Percentiles rank a stretch among this genome's conserved stretches.
Conservation (phyloP, 345 rosid genomes). For the Gossypium sturtianum region DNA sequence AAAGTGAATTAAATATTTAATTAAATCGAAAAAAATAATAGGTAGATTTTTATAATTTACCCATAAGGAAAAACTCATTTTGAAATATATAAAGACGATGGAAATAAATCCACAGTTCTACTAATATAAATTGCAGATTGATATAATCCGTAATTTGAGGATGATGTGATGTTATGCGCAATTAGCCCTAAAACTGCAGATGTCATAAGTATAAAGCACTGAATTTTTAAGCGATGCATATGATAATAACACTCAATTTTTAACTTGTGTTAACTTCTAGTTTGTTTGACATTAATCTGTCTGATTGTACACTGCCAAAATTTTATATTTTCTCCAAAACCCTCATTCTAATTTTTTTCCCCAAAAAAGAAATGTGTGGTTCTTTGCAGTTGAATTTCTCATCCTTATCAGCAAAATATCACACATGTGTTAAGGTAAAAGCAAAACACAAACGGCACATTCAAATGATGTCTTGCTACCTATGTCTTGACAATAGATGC, state of each 20-base stretch:
- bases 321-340: not conserved
- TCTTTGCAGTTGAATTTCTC: not conserved
- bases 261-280: not conserved
- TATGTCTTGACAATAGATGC: not conserved
- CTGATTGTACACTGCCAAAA: not conserved
- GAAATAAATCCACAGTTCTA: too few species aligned
- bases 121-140: too few species aligned
- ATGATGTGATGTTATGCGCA: too few species aligned
- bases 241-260: not conserved
- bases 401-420: not conserved
- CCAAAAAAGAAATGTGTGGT: not conserved
- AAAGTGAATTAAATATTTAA: too few species aligned
- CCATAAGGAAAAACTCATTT: too few species aligned
- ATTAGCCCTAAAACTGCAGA: too few species aligned
- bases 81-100: too few species aligned
- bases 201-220: too few species aligned
- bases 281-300: not conserved
- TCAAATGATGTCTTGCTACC: slow-evolving; percentile 3
- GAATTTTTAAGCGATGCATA: not conserved
- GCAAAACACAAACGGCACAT: not conserved
- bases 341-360: not conserved
- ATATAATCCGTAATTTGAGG: too few species aligned
- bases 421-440: not conserved
- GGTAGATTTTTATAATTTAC: too few species aligned
- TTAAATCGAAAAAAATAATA: too few species aligned